Conservation (phyloP, 2,329 filamentous ascomycete genomes). For the Trichoderma sp. region DNA sequence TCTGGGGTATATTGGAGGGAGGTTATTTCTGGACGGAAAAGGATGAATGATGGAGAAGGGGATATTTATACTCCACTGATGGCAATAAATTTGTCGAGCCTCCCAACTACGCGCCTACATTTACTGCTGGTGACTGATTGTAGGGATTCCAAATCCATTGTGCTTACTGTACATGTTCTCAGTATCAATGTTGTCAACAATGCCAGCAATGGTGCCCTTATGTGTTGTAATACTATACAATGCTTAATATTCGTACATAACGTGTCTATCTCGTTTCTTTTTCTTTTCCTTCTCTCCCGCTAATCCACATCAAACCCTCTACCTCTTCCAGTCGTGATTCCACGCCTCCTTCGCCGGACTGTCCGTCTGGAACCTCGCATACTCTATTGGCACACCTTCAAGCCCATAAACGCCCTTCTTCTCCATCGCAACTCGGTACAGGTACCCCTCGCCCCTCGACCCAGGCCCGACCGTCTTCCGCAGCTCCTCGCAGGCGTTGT, state of each 20-base stretch:
- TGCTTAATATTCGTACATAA: conserved; percentile 22
- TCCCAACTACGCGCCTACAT: neutral
- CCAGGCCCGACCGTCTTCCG: conserved; percentile 60
- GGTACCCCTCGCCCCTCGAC: conserved; percentile 62
- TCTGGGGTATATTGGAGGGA: conserved; percentile 9
- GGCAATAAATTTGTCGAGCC: conserved; percentile 33
- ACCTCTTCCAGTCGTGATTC: conserved; percentile 89
- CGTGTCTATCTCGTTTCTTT: conserved; percentile 7
- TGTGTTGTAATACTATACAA: conserved; percentile 22
- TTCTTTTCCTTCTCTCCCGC: neutral
- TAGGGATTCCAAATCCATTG: neutral
- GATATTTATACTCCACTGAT: conserved; percentile 8
- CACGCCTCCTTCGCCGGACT: conserved; percentile 77
- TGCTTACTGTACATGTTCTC: neutral
- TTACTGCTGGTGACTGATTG: neutral
- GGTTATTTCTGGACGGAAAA: conserved; percentile 11
- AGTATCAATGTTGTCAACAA: neutral
- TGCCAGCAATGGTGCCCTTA: neutral
- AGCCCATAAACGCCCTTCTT: conserved; percentile 81
- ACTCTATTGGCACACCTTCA: conserved; percentile 84
- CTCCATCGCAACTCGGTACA: conserved; percentile 87
- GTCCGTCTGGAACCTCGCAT: conserved; percentile 82
- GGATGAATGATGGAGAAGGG: conserved; percentile 1
- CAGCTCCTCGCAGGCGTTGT: conserved; percentile 81
- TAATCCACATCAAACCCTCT: conserved; percentile 35